Percentiles rank a stretch among this genome's conserved stretches.
These are phyloP conservation scores for Skeletonema grethae DNA, from an alignment of 108 stramenopile species.

Conservation along the genomic window DNA sequence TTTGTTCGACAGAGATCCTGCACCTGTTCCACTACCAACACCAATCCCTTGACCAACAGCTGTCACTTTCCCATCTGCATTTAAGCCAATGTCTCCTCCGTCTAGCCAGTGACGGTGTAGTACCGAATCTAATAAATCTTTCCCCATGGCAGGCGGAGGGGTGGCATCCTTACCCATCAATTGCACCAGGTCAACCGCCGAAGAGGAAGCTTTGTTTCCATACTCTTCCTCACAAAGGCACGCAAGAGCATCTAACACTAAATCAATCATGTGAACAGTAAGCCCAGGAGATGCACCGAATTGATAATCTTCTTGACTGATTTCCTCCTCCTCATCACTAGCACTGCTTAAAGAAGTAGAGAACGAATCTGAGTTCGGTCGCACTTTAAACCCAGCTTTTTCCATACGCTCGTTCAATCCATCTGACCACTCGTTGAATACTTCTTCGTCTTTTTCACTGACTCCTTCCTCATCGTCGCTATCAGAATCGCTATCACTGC, in stretches of 20 bases:
- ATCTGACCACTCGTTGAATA: constrained; percentile 31
- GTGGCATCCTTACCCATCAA: constrained; percentile 15
- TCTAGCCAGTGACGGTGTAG: constrained; percentile 40
- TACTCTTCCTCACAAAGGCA: constrained; percentile 48
- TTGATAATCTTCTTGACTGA: constrained; percentile 46
- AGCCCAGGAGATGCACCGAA: constrained; percentile 63
- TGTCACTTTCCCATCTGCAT: constrained; percentile 8
- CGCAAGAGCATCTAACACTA: constrained; percentile 68
- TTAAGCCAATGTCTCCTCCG: constrained; percentile 43
- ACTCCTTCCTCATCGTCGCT: constrained; percentile 25
- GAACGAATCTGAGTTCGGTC: constrained; percentile 4
- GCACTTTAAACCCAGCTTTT: constrained; percentile 21
- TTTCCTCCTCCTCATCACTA: not conserved
- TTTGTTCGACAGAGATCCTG: constrained; percentile 33
- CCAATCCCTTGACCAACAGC: constrained; percentile 42
- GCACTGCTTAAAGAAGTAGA: constrained; percentile 8
- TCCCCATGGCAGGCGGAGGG: constrained; percentile 38
- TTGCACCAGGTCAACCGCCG: constrained; percentile 31
- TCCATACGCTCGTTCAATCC: constrained; percentile 31
- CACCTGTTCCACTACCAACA: constrained; percentile 40
- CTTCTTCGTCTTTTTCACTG: constrained; percentile 20
- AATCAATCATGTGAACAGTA: constrained; percentile 64
- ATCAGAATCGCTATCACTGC: constrained; percentile 22
- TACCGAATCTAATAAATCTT: constrained; percentile 27
- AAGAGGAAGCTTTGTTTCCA: not conserved